phyloP scores from a whole-genome alignment of 2,329 filamentous ascomycete species.

The Fusarium sp. region DNA sequence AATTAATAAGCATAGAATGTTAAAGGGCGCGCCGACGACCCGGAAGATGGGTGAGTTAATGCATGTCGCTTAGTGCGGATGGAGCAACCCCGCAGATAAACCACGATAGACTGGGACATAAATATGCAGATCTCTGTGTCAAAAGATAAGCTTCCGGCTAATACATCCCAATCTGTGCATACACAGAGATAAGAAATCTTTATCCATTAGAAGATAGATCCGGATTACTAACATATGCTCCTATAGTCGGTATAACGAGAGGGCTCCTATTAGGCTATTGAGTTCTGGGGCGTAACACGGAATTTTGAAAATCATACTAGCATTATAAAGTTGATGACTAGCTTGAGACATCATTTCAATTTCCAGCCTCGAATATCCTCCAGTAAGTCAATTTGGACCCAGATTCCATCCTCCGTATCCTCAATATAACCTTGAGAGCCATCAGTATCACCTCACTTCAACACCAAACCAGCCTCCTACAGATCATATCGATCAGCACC shows the following conservation, averaged over 20 bases:
- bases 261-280: neutral
- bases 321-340: neutral
- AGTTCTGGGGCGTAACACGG: neutral
- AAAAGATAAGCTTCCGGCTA: neutral
- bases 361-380: fast-evolving
- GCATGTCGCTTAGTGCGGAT: neutral
- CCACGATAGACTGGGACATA: neutral
- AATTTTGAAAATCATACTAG: no score
- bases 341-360: fast-evolving
- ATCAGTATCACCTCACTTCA: no score
- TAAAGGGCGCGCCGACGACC: neutral
- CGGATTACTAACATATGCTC: neutral
- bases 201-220: neutral
- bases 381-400: neutral
- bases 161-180: neutral
- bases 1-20: neutral
- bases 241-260: fast-evolving
- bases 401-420: neutral
- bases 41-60: neutral
- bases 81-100: neutral
- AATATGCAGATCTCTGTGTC: neutral
- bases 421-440: neutral
- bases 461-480: fast-evolving
- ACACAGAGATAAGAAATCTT: neutral
- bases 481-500: no score